Conservation (phyloP, 1,284 basidiomycete species). For the Cryptococcus neoformans region DNA sequence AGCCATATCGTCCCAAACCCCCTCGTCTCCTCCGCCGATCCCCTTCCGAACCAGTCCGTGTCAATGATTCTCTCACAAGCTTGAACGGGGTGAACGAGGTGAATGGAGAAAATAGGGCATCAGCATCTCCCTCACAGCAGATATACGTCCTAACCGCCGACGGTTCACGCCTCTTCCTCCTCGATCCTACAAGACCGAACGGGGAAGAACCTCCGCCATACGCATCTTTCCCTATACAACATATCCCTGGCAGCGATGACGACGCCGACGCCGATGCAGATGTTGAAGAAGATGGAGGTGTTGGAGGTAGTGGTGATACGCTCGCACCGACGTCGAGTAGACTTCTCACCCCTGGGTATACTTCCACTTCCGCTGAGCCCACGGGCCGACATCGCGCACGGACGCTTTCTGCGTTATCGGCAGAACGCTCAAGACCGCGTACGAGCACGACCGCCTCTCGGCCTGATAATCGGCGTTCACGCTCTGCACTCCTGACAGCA, state of each 20-base stretch:
- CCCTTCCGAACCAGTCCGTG: conserved; percentile 9
- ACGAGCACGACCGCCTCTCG: conserved; percentile 4
- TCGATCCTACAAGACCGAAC: conserved; percentile 33
- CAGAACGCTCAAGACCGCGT: conserved; percentile 7
- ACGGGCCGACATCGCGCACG: conserved; percentile 17
- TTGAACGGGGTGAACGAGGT: no score
- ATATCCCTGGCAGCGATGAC: not conserved
- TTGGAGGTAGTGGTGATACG: not conserved
- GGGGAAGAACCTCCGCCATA: conserved; percentile 44
- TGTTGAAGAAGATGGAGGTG: conserved; percentile 8
- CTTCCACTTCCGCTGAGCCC: not conserved
- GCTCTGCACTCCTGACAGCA: not conserved
- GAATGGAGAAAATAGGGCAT: no score
- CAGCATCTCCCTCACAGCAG: conserved; percentile 9
- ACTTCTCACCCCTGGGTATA: no score
- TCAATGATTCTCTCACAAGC: no score
- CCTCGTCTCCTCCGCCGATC: conserved; percentile 13
- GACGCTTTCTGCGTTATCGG: conserved; percentile 16
- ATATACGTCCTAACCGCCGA: conserved; percentile 47
- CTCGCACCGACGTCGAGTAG: not conserved
- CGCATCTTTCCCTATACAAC: conserved; percentile 18
- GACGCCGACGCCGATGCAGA: conserved; percentile 3
- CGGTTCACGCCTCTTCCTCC: conserved; percentile 36
- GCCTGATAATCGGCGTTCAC: not conserved
- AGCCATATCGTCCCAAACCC: not conserved